A percentile compares a stretch with the other conserved stretches of the same genome.
These are phyloP conservation scores for Cladosporium phlei DNA, from an alignment of 2,329 filamentous ascomycete genomes.

Conservation along the genomic window DNA sequence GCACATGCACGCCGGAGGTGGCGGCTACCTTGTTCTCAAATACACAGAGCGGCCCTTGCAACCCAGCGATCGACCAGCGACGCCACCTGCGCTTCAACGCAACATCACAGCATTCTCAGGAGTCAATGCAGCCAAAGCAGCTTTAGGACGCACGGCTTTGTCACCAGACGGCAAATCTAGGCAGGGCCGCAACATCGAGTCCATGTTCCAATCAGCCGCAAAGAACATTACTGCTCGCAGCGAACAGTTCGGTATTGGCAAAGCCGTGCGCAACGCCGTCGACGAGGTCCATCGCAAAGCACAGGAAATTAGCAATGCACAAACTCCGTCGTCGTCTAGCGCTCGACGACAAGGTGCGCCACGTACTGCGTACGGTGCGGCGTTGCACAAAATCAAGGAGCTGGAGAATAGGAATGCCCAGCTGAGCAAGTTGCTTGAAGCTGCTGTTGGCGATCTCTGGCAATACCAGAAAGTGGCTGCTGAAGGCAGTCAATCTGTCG, in stretches of 20 bases:
- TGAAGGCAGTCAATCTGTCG: constrained; percentile 32
- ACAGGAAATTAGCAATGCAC: constrained; percentile 55
- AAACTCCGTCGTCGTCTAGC: constrained; percentile 28
- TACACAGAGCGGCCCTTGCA: constrained; percentile 53
- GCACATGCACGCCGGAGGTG: constrained; percentile 60
- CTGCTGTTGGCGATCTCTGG: constrained; percentile 60
- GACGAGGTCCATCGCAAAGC: constrained; percentile 75
- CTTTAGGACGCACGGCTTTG: constrained; percentile 9
- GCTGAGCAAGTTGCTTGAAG: constrained; percentile 63
- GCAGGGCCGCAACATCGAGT: constrained; percentile 52
- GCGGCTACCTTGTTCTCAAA: constrained; percentile 62
- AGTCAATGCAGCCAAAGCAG: constrained; percentile 15
- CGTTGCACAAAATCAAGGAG: constrained; percentile 36
- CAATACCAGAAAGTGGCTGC: constrained; percentile 48
- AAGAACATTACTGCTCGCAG: constrained; percentile 68
- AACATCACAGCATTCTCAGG: constrained; percentile 33
- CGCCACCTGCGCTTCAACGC: constrained; percentile 30
- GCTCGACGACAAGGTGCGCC: constrained; percentile 35
- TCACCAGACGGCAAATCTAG: constrained; percentile 9
- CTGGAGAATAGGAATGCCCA: constrained; percentile 63
- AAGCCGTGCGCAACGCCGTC: constrained; percentile 74
- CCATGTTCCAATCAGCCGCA: constrained; percentile 69
- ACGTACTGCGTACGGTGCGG: constrained; percentile 36
- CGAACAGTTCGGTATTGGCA: constrained; percentile 74
- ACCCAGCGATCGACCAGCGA: constrained; percentile 27